Evolutionary conservation across 352 stramenopile species (phyloP), one percentile per base, ranked within the genome.

Genomic region (Aphanomyces euteiches): DNA sequence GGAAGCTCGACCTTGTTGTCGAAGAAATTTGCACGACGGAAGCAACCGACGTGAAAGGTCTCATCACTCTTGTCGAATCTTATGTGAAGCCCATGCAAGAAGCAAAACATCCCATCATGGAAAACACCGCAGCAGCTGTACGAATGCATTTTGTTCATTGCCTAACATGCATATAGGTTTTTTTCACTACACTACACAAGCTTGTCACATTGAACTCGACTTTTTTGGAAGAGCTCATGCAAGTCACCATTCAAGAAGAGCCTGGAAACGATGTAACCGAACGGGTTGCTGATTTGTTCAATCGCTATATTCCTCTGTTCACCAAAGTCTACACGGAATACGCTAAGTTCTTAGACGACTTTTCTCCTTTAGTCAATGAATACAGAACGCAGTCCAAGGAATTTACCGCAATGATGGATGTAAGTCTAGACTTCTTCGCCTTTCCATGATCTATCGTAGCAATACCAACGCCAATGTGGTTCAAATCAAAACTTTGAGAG

Each of bases 171-270:
- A 4, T 43, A 17, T 61, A 70, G 64, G 47, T 95, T 15, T 95
- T 95, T 56, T 95, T 95, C 69, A 92, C 91, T 75, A 93, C 88
- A 38, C 50, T 95, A 41, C 75, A 84, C 8, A 81, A 93, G 66
- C 75, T 95, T 2, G 83, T 92, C 37, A 90, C 90, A 81, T 79
- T 95, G 67, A 93, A 95, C 73, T 92, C 84, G 12, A 92, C 93
- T 73, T 73, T 95, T 13, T 78, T 90, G 7, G 83, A 82, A 47
- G 85, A 95, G 59, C 63, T 94, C 7, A 60, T 78, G 7, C 76
- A 82, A n/a, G 60, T 54, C 28, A 41, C 50, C 36, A 15, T 34
- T 15, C 41, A 21, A 57, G 36, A 64, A 40, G 77, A 75, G 47
- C 79, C 73, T 63, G 69, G 74, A 1, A 65, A 82, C 4, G 72